Base-by-base conservation (phyloP, 2,329 filamentous ascomycete species). In the Chalara sp. region DNA sequence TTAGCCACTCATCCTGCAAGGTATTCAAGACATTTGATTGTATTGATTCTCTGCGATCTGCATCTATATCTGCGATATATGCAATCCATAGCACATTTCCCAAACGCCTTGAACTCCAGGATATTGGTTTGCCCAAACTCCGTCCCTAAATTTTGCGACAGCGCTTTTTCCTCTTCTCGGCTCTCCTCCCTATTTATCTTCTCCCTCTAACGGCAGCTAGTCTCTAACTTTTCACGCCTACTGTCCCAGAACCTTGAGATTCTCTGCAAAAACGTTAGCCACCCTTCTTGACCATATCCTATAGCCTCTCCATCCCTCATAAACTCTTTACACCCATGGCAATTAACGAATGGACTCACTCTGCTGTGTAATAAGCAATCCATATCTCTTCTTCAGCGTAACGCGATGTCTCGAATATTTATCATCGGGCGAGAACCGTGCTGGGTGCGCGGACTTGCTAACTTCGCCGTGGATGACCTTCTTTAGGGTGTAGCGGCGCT, bases 361-460 rank as follows among this genome's bases (percentile, higher is more conserved):
- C 68, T 83, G 86, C 78, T 95, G 89, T 49, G 87, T 93, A 68
- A 96, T 74, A 56, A 97, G 81, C 57, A 96, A 78, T 46, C 86
- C 86, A 67, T 95, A 97, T 66, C 93, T 81, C 76, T 88, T 90
- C 84, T 96, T 96, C 65, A 97, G 79, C 21, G 90, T 95, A 46
- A 97, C 90, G 62, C 93, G 84, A 75, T 97, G 92, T 67, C 89
- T 87, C 65, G 90, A 96, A 80, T 95, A 97, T 79, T 96, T 96
- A 79, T 99, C 93, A 73, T 99, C 93, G 57, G 93, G 93, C 44
- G 89, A 96, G 78, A 97, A 99, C 61, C 93, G 81, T 42, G 93
- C 93, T 44, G 93, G 92, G 75, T 97, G 92, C 51, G 93, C 93
- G 49, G 87, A 93, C 79, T 95, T 96, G 70, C 92, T 95, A 66